A percentile compares a stretch with the other conserved stretches of the same genome.
phyloP scores from a whole-genome alignment of 768 basidiomycete genomes.

The Psilocybe subaeruginosa region DNA sequence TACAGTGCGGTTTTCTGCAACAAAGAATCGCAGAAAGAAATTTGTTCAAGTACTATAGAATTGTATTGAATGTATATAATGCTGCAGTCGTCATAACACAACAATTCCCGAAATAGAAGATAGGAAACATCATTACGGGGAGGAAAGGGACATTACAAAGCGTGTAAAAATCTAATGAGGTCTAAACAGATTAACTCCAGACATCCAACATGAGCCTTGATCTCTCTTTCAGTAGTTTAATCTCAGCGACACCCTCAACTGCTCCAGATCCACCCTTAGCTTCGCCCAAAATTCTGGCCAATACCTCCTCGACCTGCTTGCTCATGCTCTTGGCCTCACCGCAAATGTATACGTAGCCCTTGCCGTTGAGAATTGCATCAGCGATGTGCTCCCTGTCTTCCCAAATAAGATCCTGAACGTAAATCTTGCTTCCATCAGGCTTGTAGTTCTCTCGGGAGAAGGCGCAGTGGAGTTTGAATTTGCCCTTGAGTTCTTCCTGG shows the following conservation, averaged over 20 bases:
- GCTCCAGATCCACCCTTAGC: constrained; percentile 90
- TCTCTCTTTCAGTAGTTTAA: constrained; percentile 95
- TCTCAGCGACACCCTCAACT: constrained; percentile 87
- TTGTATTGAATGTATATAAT: neutral
- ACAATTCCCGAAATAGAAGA: neutral
- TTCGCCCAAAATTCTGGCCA: constrained; percentile 84
- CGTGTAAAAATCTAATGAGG: constrained; percentile 13
- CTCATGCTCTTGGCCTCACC: constrained; percentile 98
- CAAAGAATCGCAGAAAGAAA: neutral
- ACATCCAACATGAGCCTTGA: constrained; percentile 87
- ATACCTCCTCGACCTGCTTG: constrained; percentile 90
- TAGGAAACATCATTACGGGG: neutral
- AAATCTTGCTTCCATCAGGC: constrained; percentile 92
- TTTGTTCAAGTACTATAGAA: neutral
- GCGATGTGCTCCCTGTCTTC: constrained; percentile 83
- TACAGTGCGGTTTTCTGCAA: neutral
- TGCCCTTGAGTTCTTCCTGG: constrained; percentile 82
- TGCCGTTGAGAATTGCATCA: constrained; percentile 88
- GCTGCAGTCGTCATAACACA: neutral
- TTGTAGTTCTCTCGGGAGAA: constrained; percentile 93
- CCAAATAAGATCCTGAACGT: constrained; percentile 98
- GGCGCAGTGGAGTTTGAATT: constrained; percentile 86
- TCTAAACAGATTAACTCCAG: constrained; percentile 63
- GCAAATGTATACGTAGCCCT: constrained; percentile 97
- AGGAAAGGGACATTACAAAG: constrained; percentile 7